Conservation (phyloP, 345 rosid genomes). For the Combretum micranthum region DNA sequence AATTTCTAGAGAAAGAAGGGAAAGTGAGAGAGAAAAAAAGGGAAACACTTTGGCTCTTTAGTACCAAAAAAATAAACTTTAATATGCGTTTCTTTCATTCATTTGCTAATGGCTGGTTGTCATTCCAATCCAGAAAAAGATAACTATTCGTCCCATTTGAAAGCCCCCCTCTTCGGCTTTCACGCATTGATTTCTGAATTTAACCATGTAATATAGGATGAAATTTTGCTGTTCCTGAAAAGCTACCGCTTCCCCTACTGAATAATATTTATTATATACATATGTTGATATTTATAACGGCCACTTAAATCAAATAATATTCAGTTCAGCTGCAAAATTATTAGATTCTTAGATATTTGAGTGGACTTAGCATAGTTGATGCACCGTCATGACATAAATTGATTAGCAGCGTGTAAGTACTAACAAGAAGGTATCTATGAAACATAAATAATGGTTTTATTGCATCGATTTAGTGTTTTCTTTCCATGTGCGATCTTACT, state of each 20-base stretch:
- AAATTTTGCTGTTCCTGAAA: not conserved
- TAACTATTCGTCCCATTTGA: not conserved
- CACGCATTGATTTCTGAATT: constrained; percentile 2
- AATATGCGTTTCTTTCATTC: constrained; percentile 1
- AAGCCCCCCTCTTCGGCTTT: constrained; percentile 8
- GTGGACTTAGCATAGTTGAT: constrained; percentile 32
- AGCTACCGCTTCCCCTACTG: no score
- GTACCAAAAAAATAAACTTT: constrained; percentile 11
- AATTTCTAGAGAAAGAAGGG: constrained; percentile 2
- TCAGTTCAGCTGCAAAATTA: constrained; percentile 18
- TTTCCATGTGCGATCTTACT: constrained; percentile 2
- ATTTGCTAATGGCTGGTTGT: no score
- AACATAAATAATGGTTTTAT: no score
- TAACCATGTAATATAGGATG: not conserved
- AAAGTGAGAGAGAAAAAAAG: constrained; percentile 7
- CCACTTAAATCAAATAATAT: constrained; percentile 24
- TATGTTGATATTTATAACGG: constrained; percentile 25
- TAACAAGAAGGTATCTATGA: constrained; percentile 21
- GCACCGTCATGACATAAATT: constrained; percentile 39
- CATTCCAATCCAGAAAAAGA: no score
- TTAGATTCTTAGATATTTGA: no score
- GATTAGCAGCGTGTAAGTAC: constrained; percentile 11
- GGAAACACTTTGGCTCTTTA: constrained; percentile 13
- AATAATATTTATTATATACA: not conserved
- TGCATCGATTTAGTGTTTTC: not conserved